A percentile compares a stretch with the other conserved stretches of the same genome.
phyloP scores from a whole-genome alignment of 139 green algal genomes.

The Eudorina sp. region DNA sequence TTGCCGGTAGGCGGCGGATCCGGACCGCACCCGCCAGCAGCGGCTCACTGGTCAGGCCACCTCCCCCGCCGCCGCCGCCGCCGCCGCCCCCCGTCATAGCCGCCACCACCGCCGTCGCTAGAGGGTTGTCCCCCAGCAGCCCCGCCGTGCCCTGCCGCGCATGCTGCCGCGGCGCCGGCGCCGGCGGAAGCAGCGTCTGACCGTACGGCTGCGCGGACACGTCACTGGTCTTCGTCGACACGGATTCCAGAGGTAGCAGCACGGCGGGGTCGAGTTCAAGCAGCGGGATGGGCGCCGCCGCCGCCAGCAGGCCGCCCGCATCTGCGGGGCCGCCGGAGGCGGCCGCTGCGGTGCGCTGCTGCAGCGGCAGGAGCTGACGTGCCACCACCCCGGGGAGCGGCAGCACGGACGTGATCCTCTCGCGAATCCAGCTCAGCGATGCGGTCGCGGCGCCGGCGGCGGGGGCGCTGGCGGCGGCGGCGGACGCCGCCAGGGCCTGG shows the following conservation, averaged over 20 bases:
- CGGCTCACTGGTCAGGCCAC: not conserved
- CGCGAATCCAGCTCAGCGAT: not conserved
- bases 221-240: not conserved
- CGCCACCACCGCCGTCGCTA: not conserved
- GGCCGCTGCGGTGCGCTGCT: not conserved
- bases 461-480: not conserved
- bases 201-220: conserved; percentile 26
- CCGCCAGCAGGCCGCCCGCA: not conserved
- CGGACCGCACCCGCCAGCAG: conserved; percentile 36
- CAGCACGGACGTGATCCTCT: conserved; percentile 14
- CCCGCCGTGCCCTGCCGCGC: not conserved
- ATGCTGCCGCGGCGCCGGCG: not conserved
- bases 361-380: conserved; percentile 28
- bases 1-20: not conserved
- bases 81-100: not conserved
- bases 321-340: not conserved
- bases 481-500: not conserved
- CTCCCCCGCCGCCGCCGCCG: not conserved
- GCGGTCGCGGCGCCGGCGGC: not conserved
- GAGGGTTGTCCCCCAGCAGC: not conserved
- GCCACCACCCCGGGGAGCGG: not conserved
- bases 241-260: conserved; percentile 33
- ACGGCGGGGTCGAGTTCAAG: conserved; percentile 26
- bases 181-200: not conserved
- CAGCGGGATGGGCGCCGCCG: not conserved